Evolutionary conservation across 2,329 filamentous ascomycete genomes (phyloP), one percentile per base, ranked within the genome.

Genomic region (Phaeosphaeriaceae sp.): DNA sequence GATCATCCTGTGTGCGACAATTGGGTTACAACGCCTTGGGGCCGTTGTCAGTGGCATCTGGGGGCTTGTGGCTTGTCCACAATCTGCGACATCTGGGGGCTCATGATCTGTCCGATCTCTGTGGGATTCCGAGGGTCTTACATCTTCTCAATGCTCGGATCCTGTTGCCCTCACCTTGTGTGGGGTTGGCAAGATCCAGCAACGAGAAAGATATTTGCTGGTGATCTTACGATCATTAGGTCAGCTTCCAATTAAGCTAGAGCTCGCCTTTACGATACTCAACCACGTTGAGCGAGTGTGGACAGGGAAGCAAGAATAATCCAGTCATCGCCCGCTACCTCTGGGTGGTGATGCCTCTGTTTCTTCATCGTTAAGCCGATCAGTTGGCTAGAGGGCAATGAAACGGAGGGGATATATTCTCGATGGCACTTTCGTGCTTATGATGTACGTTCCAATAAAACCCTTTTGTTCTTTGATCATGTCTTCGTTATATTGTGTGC

Each of bases 241-340:
- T 69, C 63, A 61, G 77, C 77, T 77, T 76, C 74, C 68, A 75
- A 72, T 72, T 74, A 74, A 73, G 77, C 77, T 79, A 79, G 77
- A 79, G 77, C 77, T 73, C 69, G 71, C 66, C 77, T 63, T 66
- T 70, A 72, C 69, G 75, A 66, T 70, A 71, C 70, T 64, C 54
- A 55, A 65, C 61, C 54, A 76, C 73, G 77, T 65, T 74, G 65
- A 69, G 67, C 71, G 68, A 78, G 77, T 79, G 77, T 79, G 77
- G 76, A 79, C 77, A 79, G 71, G 67, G 74, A 77, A 77, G 77
- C 77, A 65, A 79, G 67, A 78, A 62, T 63, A 60, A 75, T 65
- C 57, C 58, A 58, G 58, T 60, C 66, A 64, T 60, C 56, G 58
- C 61, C 67, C 62, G 52, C 63, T 70, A 68, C 68, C 65, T 72